Evolutionary conservation across 257 asterid genomes (phyloP).

Genomic region (Cinchona pubescens): DNA sequence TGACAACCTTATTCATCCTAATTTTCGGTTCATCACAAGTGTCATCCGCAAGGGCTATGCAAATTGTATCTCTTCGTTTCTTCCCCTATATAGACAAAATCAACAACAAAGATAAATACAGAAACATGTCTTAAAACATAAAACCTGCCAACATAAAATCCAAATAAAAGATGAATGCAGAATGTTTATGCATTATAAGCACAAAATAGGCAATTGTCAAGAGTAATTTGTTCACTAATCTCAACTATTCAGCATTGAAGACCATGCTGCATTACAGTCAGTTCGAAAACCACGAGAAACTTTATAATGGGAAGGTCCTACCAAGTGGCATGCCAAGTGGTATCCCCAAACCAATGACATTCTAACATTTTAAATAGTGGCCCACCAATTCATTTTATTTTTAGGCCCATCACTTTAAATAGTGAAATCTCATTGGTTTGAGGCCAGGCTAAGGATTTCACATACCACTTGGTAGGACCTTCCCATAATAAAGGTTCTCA

Average conservation of each 20-base stretch:
- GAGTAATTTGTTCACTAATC: not conserved
- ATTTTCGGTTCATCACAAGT: slow-evolving; percentile 73
- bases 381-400: no score
- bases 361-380: no score
- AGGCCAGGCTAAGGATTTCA: no score
- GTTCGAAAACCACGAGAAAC: not conserved
- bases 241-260: not conserved
- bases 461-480: no score
- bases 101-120: not conserved
- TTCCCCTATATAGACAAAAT: slow-evolving; percentile 48
- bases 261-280: not conserved
- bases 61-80: slow-evolving; percentile 68
- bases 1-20: slow-evolving; percentile 78
- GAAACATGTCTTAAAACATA: not conserved
- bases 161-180: no score
- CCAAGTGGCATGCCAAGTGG: no score
- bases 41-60: slow-evolving; percentile 79
- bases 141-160: not conserved
- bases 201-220: not conserved
- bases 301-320: no score
- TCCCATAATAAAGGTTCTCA: no score
- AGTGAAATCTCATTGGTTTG: no score
- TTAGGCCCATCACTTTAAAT: no score
- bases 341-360: no score
- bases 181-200: not conserved